Evolutionary conservation across 2,329 filamentous ascomycete genomes (phyloP).

Genomic region (Aspergillus novoparasiticus): DNA sequence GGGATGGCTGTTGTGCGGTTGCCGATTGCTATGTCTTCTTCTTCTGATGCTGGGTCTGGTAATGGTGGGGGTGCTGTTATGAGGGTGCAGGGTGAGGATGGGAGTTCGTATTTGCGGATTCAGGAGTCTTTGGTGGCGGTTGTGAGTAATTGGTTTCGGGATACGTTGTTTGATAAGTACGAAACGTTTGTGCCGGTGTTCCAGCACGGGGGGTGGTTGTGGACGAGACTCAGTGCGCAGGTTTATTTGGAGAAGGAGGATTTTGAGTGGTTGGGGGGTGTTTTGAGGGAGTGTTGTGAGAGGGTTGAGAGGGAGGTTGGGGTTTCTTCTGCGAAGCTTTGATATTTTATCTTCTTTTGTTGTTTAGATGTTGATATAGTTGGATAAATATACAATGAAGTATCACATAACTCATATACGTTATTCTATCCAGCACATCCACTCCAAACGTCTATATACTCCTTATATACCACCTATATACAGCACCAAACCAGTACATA

Average conservation of each 20-base stretch:
- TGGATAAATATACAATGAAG: too few relatives aligned
- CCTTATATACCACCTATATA: too few relatives aligned
- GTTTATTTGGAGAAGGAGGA: constrained; percentile 80
- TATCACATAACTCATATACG: too few relatives aligned
- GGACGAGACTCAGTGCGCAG: constrained; percentile 76
- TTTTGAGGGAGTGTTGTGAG: constrained; percentile 61
- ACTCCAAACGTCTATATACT: too few relatives aligned
- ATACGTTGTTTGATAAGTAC: constrained; percentile 59
- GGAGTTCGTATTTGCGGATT: not conserved
- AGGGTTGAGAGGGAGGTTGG: constrained; percentile 49
- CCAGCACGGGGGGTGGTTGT: constrained; percentile 63
- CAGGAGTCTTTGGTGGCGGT: constrained; percentile 34
- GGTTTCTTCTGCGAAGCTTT: not conserved
- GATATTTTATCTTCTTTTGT: not conserved
- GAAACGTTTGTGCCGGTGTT: constrained; percentile 72
- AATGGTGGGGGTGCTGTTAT: not conserved
- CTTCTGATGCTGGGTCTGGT: not conserved
- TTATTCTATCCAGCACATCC: too few relatives aligned
- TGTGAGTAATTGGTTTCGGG: constrained; percentile 59
- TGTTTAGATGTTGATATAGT: too few relatives aligned
- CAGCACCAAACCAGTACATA: too few relatives aligned
- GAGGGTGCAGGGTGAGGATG: not conserved
- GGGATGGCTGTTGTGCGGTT: constrained; percentile 73
- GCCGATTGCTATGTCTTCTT: constrained; percentile 56
- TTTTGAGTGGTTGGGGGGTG: constrained; percentile 69